These are phyloP conservation scores for Cryptosporidium muris DNA, from an alignment of 169 alveolate species.

Conservation along the genomic window DNA sequence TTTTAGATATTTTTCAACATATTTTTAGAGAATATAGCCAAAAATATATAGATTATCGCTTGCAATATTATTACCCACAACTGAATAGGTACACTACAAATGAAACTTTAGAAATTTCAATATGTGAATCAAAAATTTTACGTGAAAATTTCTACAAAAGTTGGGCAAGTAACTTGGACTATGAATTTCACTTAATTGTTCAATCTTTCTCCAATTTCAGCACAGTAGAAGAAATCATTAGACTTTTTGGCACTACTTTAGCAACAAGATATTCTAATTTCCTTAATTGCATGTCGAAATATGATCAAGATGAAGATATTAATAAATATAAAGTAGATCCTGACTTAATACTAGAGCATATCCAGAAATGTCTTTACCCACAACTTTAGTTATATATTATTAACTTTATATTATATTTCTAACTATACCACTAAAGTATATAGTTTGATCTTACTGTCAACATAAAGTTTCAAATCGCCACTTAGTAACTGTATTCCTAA, in stretches of 20 bases:
- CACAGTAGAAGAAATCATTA: conserved; percentile 52
- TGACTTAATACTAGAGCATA: conserved; percentile 31
- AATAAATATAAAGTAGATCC: conserved; percentile 3
- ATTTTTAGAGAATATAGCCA: conserved; percentile 41
- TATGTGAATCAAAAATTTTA: background rate
- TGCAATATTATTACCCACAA: background rate
- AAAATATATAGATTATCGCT: conserved; percentile 44
- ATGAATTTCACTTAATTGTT: conserved; percentile 18
- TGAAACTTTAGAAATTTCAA: conserved; percentile 1
- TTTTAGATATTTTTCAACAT: conserved; percentile 18
- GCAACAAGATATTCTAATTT: conserved; percentile 51
- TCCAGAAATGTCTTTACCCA: conserved; percentile 55
- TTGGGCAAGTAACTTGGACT: conserved; percentile 39
- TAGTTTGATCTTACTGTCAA: too few species aligned
- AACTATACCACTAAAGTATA: too few species aligned
- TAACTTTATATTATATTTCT: too few species aligned
- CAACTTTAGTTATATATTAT: background rate
- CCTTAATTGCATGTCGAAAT: background rate
- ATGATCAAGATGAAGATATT: background rate
- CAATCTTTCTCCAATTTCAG: conserved; percentile 37
- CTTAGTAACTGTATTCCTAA: too few species aligned
- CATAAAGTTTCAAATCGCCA: too few species aligned
- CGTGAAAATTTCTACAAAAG: conserved; percentile 1
- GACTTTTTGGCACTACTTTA: conserved; percentile 24
- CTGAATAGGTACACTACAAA: background rate